Evolutionary conservation across 106 monocot genomes (phyloP), one percentile per base, ranked within the genome.

Genomic region (Dactylorhiza incarnata): DNA sequence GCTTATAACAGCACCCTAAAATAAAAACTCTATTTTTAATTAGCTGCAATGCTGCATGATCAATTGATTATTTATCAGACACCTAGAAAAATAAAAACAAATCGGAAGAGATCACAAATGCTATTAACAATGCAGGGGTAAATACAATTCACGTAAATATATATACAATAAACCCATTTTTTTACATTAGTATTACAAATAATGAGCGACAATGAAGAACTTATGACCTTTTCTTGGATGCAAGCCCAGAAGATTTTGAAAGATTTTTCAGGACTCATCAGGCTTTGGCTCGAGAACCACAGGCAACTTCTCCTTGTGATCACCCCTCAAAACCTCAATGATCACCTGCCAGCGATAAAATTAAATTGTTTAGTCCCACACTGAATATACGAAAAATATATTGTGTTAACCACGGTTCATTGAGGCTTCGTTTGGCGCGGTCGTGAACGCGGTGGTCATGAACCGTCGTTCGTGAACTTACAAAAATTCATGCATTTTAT

Each of bases 281-380:
- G 93, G 79, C 84, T 97, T 97, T 58, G 96, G 91, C 76, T 97
- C 96, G 14, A 97, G 91, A 16, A 97, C 83, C 19, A 97, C 96
- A n/a, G 88, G 84, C 26, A 97, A 47, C 71, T 97, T 97, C 87
- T 97, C 93, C 79, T 93, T 93, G 16, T 91, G 89, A 78, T 97
- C 93, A 43, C 89, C 96, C 15, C 93, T 87, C 51, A 97, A 68
- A 23, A 97, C 91, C 80, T 97, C 96, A 12, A 97, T 84, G 3
- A 80, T 91, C 80, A 97, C 91, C 93, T 93, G 73, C 43, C 72
- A 24, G 46, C 1, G 2, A 62, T 46, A 47, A 47, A 46, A n/a
- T 5, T 0, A 58, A 20, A 58, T 20, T 4, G 7, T 58, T 58
- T 5, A 56, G 19, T 16, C 56, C 19, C 7, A 56, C 29, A 29